phyloP scores from a whole-genome alignment of 202 grass and related monocot species.

The Brachypodium distachyon region DNA sequence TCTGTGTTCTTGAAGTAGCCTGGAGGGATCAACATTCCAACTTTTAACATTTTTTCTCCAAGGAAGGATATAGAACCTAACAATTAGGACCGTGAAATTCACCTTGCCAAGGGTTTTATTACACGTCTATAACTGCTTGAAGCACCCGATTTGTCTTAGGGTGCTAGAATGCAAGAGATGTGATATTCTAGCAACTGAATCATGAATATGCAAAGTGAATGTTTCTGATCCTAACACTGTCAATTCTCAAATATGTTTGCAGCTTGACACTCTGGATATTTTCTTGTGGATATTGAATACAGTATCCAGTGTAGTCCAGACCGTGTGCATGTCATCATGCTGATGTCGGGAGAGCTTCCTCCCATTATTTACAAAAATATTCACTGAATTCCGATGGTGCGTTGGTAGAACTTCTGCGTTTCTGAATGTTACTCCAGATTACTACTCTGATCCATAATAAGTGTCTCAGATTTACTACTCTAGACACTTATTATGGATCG shows the following conservation, averaged over 20 bases:
- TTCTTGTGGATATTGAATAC: neutral
- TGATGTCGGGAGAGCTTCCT: no score
- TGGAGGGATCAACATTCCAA: slow-evolving; percentile 17
- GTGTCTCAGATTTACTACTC: no score
- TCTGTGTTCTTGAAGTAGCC: slow-evolving; percentile 82
- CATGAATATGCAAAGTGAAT: neutral
- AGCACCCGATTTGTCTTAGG: neutral
- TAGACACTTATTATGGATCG: no score
- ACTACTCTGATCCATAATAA: no score
- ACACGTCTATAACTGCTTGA: neutral
- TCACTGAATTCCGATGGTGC: neutral
- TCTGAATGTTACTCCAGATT: neutral
- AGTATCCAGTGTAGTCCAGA: neutral
- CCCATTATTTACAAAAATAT: no score
- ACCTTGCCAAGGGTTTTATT: neutral
- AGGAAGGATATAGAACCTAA: neutral
- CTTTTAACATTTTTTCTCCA: neutral
- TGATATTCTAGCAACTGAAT: neutral
- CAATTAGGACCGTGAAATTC: neutral
- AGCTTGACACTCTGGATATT: neutral
- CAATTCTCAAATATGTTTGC: neutral
- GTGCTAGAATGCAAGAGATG: neutral
- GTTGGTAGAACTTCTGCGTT: neutral
- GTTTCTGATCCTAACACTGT: neutral
- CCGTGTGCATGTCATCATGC: no score